These are phyloP conservation scores for Colletotrichum magnum DNA, from an alignment of 2,329 filamentous ascomycete species.

Conservation along the genomic window DNA sequence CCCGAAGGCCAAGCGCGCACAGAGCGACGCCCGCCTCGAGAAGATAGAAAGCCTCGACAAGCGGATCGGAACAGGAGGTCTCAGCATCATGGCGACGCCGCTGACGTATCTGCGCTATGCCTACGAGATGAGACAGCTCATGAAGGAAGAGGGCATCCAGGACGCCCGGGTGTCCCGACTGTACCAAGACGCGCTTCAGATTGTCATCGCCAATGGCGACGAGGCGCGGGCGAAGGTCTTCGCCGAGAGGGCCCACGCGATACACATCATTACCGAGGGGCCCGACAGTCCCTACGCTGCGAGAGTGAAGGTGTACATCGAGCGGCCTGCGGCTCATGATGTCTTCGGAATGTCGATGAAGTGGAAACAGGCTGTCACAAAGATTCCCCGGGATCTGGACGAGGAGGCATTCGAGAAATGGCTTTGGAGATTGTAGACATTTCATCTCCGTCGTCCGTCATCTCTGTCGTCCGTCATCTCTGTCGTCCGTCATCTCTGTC, in stretches of 20 bases:
- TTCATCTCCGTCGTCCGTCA: no score
- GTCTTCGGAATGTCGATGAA: neutral
- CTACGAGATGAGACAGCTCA: conserved; percentile 1
- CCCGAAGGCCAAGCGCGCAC: neutral
- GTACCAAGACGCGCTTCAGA: conserved; percentile 17
- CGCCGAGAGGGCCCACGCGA: neutral
- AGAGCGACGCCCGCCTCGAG: neutral
- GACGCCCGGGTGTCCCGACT: conserved; percentile 10
- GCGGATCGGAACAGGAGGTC: neutral
- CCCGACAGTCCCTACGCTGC: neutral
- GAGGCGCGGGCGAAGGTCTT: conserved; percentile 8
- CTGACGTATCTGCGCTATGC: neutral
- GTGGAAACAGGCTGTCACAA: neutral
- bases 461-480: no score
- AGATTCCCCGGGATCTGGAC: neutral
- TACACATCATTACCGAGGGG: neutral
- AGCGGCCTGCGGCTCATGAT: neutral
- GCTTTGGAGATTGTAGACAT: conserved; percentile 2
- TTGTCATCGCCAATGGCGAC: conserved; percentile 7
- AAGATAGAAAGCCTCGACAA: neutral
- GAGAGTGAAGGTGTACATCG: conserved; percentile 1
- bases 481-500: no score
- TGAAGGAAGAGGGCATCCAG: conserved; percentile 5
- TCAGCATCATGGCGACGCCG: neutral
- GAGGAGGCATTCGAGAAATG: conserved; percentile 13